phyloP scores from a whole-genome alignment of 2,329 filamentous ascomycete species.

The Helminthosporium solani region DNA sequence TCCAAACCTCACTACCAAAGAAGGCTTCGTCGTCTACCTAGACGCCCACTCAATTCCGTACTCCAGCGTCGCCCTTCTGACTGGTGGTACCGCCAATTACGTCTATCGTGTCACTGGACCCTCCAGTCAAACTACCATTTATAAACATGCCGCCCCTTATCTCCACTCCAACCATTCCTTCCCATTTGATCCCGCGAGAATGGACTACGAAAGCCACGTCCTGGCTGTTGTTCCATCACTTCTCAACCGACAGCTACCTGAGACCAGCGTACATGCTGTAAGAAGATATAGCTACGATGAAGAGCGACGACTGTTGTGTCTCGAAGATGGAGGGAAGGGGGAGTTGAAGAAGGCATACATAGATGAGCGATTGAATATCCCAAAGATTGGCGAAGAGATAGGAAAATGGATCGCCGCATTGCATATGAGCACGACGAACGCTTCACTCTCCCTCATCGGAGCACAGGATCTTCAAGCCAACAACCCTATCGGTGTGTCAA shows the following conservation, averaged over 20 bases:
- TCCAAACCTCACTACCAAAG: constrained; percentile 19
- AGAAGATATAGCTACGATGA: constrained; percentile 26
- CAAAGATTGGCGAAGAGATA: constrained; percentile 23
- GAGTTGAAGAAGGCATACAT: constrained; percentile 38
- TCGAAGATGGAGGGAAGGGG: constrained; percentile 32
- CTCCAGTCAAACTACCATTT: constrained; percentile 21
- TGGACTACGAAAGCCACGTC: constrained; percentile 38
- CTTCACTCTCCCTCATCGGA: constrained; percentile 11
- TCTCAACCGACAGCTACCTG: constrained; percentile 4
- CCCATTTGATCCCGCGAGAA: constrained; percentile 28
- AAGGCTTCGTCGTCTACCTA: constrained; percentile 26
- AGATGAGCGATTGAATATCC: constrained; percentile 19
- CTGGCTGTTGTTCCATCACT: constrained; percentile 20
- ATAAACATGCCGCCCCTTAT: constrained; percentile 40
- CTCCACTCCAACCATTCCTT: constrained; percentile 26
- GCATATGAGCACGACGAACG: constrained; percentile 18
- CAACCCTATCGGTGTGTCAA: constrained; percentile 27
- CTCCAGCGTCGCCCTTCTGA: constrained; percentile 20
- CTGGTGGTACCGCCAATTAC: constrained; percentile 40
- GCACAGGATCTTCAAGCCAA: constrained; percentile 14
- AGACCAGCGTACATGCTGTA: constrained; percentile 19
- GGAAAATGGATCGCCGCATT: constrained; percentile 37
- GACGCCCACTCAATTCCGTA: constrained; percentile 2
- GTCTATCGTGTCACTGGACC: constrained; percentile 31
- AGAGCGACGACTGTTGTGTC: constrained; percentile 27